Evolutionary conservation across 768 basidiomycete genomes (phyloP).

Genomic region (Mycena latifolia): DNA sequence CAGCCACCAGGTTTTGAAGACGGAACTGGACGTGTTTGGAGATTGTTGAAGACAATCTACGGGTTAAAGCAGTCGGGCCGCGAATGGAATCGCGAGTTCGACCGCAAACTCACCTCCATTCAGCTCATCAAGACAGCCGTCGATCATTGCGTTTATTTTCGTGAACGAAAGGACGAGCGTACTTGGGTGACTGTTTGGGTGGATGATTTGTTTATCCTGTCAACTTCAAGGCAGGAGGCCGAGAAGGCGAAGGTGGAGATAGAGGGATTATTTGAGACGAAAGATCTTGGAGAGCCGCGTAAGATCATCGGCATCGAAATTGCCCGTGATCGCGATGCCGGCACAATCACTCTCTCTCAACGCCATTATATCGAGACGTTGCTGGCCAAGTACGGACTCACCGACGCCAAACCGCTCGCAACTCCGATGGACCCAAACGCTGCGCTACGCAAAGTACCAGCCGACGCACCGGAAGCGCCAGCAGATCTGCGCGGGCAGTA

Average conservation of each 20-base stretch:
- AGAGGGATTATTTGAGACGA: conserved; percentile 32
- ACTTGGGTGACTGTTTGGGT: conserved; percentile 45
- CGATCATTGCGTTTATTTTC: conserved; percentile 41
- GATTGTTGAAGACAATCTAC: conserved; percentile 18
- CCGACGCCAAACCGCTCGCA: conserved; percentile 17
- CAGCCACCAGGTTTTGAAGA: conserved; percentile 28
- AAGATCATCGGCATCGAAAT: conserved; percentile 45
- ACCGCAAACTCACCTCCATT: conserved; percentile 33
- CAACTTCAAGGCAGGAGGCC: neutral
- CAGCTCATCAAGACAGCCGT: conserved; percentile 33
- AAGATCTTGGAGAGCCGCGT: conserved; percentile 40
- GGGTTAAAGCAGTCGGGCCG: conserved; percentile 28
- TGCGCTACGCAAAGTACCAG: conserved; percentile 10
- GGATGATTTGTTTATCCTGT: conserved; percentile 42
- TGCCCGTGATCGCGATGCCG: conserved; percentile 13
- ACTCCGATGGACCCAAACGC: conserved; percentile 26
- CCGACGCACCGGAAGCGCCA: neutral
- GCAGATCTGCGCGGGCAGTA: conserved; percentile 10
- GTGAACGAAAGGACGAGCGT: conserved; percentile 3
- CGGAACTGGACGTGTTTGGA: conserved; percentile 24
- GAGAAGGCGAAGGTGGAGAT: conserved; percentile 12
- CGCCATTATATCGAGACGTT: conserved; percentile 14
- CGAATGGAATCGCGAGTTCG: conserved; percentile 46
- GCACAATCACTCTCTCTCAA: conserved; percentile 25
- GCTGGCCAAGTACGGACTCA: conserved; percentile 12